Conservation (phyloP, 768 basidiomycete genomes). For the Mycena chlorophos region DNA sequence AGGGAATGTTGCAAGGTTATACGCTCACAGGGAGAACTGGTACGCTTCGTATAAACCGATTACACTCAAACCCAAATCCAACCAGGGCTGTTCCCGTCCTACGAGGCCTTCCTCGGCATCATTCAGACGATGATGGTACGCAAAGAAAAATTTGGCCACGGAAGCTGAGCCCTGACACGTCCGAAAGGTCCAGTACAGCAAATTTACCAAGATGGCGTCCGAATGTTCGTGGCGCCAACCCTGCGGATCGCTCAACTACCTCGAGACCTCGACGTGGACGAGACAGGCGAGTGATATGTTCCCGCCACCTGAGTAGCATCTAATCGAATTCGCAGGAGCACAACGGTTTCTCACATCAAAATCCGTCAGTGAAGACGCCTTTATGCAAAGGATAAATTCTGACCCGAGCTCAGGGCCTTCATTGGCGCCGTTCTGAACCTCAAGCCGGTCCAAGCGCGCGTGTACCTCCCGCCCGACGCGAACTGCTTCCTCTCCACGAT, state of each 20-base stretch:
- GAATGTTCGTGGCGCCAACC: constrained; percentile 76
- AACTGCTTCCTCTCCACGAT: constrained; percentile 85
- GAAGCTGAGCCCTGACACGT: too few relatives aligned
- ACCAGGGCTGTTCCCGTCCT: constrained; percentile 86
- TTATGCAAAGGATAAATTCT: neutral
- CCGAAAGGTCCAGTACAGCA: constrained; percentile 86
- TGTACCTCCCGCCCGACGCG: constrained; percentile 88
- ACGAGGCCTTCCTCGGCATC: constrained; percentile 91
- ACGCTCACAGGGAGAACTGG: constrained; percentile 85
- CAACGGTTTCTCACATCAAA: constrained; percentile 89
- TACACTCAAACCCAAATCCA: too few relatives aligned
- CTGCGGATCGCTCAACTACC: constrained; percentile 75
- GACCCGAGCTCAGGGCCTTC: constrained; percentile 44
- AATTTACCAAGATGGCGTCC: constrained; percentile 79
- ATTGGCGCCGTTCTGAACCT: constrained; percentile 84
- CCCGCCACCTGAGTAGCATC: too few relatives aligned
- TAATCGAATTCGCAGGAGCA: too few relatives aligned
- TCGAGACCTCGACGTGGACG: constrained; percentile 87
- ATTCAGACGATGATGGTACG: constrained; percentile 89
- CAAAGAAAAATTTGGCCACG: too few relatives aligned
- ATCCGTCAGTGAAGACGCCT: constrained; percentile 42
- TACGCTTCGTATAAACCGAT: too few relatives aligned
- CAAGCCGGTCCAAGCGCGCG: constrained; percentile 68
- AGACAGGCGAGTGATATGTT: too few relatives aligned
- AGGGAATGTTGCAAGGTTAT: constrained; percentile 91